Conservation (phyloP, 176 grass and related monocot species). For the Oryza nivara region DNA sequence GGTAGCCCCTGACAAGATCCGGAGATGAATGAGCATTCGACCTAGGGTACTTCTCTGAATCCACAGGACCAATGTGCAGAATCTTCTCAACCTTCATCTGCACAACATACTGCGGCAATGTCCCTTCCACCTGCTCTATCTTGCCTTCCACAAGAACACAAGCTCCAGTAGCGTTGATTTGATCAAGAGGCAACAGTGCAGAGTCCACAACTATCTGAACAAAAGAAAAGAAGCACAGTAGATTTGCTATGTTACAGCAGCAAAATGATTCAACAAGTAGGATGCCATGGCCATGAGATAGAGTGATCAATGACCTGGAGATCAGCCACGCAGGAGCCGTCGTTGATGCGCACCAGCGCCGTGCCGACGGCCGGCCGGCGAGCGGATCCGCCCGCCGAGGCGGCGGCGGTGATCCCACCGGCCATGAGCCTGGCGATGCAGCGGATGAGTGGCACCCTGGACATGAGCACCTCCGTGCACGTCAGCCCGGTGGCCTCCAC, state of each 20-base stretch:
- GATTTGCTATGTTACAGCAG: background rate
- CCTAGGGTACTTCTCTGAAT: conserved; percentile 52
- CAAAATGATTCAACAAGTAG: background rate
- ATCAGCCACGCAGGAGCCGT: conserved; percentile 59
- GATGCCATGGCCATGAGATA: background rate
- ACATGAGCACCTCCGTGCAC: conserved; percentile 47
- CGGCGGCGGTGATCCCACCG: background rate
- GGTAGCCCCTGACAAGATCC: conserved; percentile 46
- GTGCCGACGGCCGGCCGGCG: background rate
- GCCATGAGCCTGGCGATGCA: conserved; percentile 45
- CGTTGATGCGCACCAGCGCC: conserved; percentile 55
- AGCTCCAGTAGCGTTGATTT: conserved; percentile 48
- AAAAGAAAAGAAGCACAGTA: background rate
- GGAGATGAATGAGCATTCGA: conserved; percentile 39
- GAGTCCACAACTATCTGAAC: conserved; percentile 62
- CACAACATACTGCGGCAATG: conserved; percentile 30
- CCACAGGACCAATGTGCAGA: conserved; percentile 56
- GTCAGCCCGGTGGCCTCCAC: conserved; percentile 25
- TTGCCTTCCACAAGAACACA: conserved; percentile 59
- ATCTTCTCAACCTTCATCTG: conserved; percentile 64
- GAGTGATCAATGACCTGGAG: conserved; percentile 54
- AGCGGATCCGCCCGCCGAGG: background rate
- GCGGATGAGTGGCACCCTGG: conserved; percentile 49
- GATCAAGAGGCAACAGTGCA: conserved; percentile 47
- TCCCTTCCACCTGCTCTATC: conserved; percentile 40